Evolutionary conservation across 345 rosid species (phyloP).

Genomic region (Syzygium oleosum): DNA sequence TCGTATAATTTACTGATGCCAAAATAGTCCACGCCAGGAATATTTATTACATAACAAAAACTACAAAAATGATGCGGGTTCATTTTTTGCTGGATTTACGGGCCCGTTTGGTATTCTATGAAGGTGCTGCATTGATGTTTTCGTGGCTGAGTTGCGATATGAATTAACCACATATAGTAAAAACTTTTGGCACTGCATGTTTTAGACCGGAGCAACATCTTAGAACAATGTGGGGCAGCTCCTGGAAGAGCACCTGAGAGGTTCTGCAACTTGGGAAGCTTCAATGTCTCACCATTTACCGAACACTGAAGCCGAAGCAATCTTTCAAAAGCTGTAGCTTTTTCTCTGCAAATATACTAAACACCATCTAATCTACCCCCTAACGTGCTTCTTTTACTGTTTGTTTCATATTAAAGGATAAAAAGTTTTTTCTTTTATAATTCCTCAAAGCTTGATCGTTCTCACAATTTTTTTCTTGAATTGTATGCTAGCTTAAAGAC

Average conservation of each 20-base stretch:
- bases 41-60: neutral
- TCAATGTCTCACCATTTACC: neutral
- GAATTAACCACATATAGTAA: neutral
- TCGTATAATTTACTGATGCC: conserved; percentile 72
- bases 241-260: neutral
- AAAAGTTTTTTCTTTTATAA: too few relatives aligned
- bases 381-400: neutral
- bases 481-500: neutral
- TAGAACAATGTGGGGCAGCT: neutral
- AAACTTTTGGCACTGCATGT: neutral
- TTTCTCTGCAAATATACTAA: too few relatives aligned
- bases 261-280: neutral
- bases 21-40: conserved; percentile 61
- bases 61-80: neutral
- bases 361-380: neutral
- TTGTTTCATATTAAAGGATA: too few relatives aligned
- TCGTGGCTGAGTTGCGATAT: neutral
- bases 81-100: neutral
- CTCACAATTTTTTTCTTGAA: too few relatives aligned
- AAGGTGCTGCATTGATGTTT: neutral
- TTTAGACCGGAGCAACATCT: neutral
- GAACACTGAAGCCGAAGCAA: neutral
- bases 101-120: neutral
- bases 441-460: too few relatives aligned
- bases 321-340: neutral